These are phyloP conservation scores for Claviceps sp. DNA, from an alignment of 2,329 filamentous ascomycete species.

Conservation along the genomic window DNA sequence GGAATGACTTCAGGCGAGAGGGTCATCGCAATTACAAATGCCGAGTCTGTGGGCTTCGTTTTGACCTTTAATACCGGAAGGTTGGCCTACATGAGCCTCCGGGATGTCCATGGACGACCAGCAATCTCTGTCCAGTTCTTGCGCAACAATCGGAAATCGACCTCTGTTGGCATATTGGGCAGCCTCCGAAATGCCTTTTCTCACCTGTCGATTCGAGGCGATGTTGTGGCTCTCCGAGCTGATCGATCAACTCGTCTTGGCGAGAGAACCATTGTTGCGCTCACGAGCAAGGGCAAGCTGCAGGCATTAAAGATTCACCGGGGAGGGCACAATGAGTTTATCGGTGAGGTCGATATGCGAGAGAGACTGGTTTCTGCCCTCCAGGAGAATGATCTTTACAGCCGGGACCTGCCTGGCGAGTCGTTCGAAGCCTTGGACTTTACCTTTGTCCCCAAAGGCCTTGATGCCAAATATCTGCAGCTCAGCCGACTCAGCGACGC, in stretches of 20 bases:
- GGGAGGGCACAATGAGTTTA: constrained; percentile 66
- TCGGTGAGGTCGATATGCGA: constrained; percentile 57
- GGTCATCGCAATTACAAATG: constrained; percentile 64
- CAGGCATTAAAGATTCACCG: constrained; percentile 84
- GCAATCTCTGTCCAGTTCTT: constrained; percentile 68
- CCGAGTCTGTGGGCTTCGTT: constrained; percentile 76
- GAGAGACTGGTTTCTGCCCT: constrained; percentile 51
- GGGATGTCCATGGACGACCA: constrained; percentile 78
- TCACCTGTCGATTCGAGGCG: constrained; percentile 55
- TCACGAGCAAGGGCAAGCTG: constrained; percentile 63
- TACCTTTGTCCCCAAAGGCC: constrained; percentile 46
- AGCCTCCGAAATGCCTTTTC: constrained; percentile 67
- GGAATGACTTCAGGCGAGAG: constrained; percentile 69
- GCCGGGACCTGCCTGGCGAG: constrained; percentile 36
- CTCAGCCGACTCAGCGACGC: constrained; percentile 38
- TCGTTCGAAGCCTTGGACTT: constrained; percentile 71
- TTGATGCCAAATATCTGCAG: constrained; percentile 35
- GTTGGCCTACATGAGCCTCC: constrained; percentile 71
- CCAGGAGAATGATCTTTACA: constrained; percentile 36
- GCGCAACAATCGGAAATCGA: constrained; percentile 43
- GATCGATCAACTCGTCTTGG: constrained; percentile 60
- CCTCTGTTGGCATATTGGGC: constrained; percentile 58
- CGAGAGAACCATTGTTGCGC: constrained; percentile 71
- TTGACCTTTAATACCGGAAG: constrained; percentile 75
- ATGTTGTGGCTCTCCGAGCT: constrained; percentile 68